A percentile compares a stretch with the other conserved stretches of the same genome.
Conservation (phyloP, 345 rosid genomes). For the Boechera stricta region DNA sequence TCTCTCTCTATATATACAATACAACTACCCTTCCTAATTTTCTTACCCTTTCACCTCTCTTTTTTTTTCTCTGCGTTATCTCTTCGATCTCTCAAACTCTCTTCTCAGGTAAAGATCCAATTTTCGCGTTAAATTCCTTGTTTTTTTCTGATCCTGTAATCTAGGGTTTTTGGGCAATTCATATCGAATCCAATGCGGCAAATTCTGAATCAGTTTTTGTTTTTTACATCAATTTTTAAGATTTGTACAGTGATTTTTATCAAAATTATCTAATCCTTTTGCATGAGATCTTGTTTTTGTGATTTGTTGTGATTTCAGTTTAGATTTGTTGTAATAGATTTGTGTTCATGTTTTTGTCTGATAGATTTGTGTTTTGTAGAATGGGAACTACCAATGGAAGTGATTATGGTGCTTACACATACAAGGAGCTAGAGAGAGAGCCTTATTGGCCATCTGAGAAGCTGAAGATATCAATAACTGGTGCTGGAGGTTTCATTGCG, state of each 20-base stretch:
- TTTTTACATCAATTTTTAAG: too few relatives aligned
- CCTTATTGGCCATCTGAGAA: conserved; percentile 93
- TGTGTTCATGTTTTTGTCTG: not conserved
- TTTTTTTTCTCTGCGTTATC: conserved; percentile 23
- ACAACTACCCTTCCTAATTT: conserved; percentile 3
- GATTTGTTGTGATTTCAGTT: not conserved
- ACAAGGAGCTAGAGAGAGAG: conserved; percentile 80
- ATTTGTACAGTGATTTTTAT: not conserved
- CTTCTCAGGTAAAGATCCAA: conserved; percentile 37
- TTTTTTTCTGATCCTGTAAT: not conserved
- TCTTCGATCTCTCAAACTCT: conserved; percentile 22
- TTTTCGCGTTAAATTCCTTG: not conserved
- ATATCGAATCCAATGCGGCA: not conserved
- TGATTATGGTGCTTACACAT: conserved; percentile 79
- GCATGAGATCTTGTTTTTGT: conserved; percentile 31
- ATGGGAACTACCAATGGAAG: conserved; percentile 75
- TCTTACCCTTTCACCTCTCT: conserved; percentile 2
- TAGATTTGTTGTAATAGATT: not conserved
- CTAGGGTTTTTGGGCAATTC: conserved; percentile 14
- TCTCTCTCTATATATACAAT: conserved; percentile 18
- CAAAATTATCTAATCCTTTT: not conserved
- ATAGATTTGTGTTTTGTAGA: conserved; percentile 46
- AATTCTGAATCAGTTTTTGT: conserved; percentile 1
- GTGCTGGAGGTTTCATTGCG: conserved; percentile 97
- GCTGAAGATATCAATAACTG: conserved; percentile 82